Evolutionary conservation across 164 flowering plant genomes (phyloP), one percentile per base, ranked within the genome.

Genomic region (Protea cynaroides): DNA sequence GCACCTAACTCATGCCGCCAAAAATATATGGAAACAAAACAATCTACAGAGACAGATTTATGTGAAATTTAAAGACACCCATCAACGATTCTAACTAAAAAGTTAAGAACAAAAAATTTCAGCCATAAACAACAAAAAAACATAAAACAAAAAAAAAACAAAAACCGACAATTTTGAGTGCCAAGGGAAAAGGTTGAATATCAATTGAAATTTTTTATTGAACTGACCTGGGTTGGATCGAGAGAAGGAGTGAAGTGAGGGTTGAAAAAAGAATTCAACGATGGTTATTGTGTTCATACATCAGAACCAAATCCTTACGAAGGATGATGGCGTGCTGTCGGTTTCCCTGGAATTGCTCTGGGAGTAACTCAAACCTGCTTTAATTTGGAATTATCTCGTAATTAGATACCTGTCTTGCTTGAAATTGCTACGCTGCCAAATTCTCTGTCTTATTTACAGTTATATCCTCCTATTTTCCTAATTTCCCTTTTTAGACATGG

Each of bases 211-310:
- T 47, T 36, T 18, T 24, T 11, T 11, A 55, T 19, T 23, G 47
- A 43, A 66, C 60, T 65, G 62, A 73, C 72, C 76, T 69, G 68
- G 65, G 63, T 36, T 65, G 44, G 72, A 61, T 64, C 25, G 23
- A 65, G 62, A 47, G 34, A 29, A 5, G 5, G 49, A 59, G 58
- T 63, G 37, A 36, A 63, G 38, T 46, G 62, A 66, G 47, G 57
- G 65, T 67, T 72, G 61, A 56, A 29, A 56, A 61, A 61, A 43
- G 58, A 50, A 37, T 61, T 47, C 62, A 65, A 66, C 37, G 63
- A 22, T 62, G 62, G 36, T 72, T 34, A 23, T 64, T 60, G 63
- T 47, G 65, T 36, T 67, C 50, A 61, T 25, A 36, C 64, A 25
- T 67, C 61, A 65, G 25, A 56, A 18, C 66, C 67, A 64, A 62